Percentiles rank a stretch among this genome's conserved stretches.
Evolutionary conservation across 164 flowering plant species (phyloP).

Genomic region (Vitis vinifera): DNA sequence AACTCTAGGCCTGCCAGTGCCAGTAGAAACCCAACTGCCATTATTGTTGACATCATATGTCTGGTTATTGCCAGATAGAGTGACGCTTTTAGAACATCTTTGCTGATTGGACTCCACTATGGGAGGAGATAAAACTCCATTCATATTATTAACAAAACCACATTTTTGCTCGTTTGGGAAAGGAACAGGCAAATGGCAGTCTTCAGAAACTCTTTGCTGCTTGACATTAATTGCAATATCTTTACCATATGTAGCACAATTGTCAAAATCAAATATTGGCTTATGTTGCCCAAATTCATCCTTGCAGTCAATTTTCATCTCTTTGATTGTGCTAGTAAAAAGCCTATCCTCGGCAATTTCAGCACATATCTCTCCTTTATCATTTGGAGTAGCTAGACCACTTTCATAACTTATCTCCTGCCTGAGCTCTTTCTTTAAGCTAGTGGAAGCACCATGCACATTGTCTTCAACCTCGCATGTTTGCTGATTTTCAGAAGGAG

Average conservation of each 20-base stretch:
- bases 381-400: constrained; percentile 8
- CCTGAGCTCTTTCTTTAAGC: constrained; percentile 7
- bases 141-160: background rate
- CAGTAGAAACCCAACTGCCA: background rate
- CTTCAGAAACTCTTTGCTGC: constrained; percentile 10
- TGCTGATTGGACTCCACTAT: constrained; percentile 3
- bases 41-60: background rate
- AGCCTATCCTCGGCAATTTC: constrained; percentile 9
- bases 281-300: constrained; percentile 4
- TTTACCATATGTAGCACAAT: background rate
- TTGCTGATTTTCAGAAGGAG: background rate
- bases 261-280: constrained; percentile 1
- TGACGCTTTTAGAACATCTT: constrained; percentile 3
- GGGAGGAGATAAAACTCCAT: background rate
- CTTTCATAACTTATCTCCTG: constrained; percentile 16
- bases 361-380: background rate
- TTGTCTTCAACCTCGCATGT: constrained; percentile 2
- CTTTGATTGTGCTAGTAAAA: constrained; percentile 1
- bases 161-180: constrained; percentile 6
- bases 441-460: constrained; percentile 4
- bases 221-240: constrained; percentile 2
- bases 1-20: constrained; percentile 1
- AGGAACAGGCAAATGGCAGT: background rate
- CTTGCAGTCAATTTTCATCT: constrained; percentile 1
- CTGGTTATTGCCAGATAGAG: constrained; percentile 19